Percentiles rank a stretch among this genome's conserved stretches.
phyloP scores from a whole-genome alignment of 1,284 basidiomycete genomes.

The Irpex sp. region DNA sequence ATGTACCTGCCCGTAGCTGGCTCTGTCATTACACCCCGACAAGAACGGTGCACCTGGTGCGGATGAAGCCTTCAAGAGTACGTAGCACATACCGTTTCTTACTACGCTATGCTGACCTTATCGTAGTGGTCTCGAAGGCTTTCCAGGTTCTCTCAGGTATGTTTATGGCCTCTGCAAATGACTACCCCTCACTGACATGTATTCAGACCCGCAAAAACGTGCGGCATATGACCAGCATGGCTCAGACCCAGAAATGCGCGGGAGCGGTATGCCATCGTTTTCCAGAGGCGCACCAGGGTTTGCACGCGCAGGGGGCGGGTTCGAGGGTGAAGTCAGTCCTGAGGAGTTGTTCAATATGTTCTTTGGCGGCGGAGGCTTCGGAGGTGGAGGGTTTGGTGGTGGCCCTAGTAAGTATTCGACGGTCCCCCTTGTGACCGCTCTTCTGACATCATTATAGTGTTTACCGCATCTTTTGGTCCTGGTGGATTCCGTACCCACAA shows the following conservation, averaged over 20 bases:
- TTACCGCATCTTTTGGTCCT: slow-evolving; percentile 72
- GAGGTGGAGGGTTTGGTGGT: slow-evolving; percentile 43
- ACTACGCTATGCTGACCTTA: slow-evolving; percentile 3
- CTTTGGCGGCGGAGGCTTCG: slow-evolving; percentile 76
- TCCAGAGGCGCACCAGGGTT: slow-evolving; percentile 43
- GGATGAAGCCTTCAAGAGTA: slow-evolving; percentile 98
- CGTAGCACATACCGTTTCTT: slow-evolving; percentile 27
- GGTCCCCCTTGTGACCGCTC: not conserved
- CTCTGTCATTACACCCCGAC: slow-evolving; percentile 92
- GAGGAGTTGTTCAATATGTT: slow-evolving; percentile 99
- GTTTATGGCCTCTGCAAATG: slow-evolving; percentile 10
- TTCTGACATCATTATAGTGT: slow-evolving; percentile 41
- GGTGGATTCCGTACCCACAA: slow-evolving; percentile 73
- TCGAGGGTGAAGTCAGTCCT: slow-evolving; percentile 87
- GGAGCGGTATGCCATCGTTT: slow-evolving; percentile 65
- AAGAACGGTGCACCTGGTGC: slow-evolving; percentile 98
- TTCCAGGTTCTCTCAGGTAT: slow-evolving; percentile 89
- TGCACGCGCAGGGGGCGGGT: slow-evolving; percentile 45
- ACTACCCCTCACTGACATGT: slow-evolving; percentile 6
- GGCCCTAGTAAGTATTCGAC: slow-evolving; percentile 43
- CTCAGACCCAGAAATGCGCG: slow-evolving; percentile 82
- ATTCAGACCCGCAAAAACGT: slow-evolving; percentile 85
- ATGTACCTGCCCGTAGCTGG: slow-evolving; percentile 53
- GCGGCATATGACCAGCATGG: slow-evolving; percentile 86
- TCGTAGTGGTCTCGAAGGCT: slow-evolving; percentile 93